These are phyloP conservation scores for Colletotrichum sp. DNA, from an alignment of 2,329 filamentous ascomycete genomes.

Conservation along the genomic window DNA sequence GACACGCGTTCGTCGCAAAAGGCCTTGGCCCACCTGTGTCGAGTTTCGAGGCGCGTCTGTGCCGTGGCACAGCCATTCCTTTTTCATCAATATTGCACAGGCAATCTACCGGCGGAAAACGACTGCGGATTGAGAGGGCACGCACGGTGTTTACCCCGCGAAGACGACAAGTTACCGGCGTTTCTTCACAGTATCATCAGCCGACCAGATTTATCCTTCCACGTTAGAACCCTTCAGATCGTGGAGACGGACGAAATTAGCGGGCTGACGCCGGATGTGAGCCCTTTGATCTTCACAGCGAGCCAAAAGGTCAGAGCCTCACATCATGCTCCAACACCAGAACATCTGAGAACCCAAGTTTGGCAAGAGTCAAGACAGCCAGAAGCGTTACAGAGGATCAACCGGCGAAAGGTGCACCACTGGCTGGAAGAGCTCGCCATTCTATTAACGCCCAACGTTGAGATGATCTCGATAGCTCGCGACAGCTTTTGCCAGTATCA, in stretches of 20 bases:
- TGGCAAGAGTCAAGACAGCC: neutral
- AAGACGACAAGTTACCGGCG: neutral
- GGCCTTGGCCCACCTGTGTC: neutral
- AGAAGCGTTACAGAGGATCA: neutral
- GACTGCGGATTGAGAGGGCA: neutral
- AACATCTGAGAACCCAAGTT: neutral
- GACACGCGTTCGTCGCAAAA: neutral
- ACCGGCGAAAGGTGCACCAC: neutral
- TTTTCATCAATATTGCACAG: neutral
- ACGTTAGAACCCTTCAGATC: neutral
- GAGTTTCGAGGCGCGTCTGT: neutral
- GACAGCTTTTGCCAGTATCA: constrained; percentile 6
- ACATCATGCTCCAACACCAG: neutral
- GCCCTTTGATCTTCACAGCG: neutral
- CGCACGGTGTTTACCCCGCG: neutral
- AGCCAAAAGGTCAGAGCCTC: neutral
- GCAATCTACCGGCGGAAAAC: neutral
- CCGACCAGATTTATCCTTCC: neutral
- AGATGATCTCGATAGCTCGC: neutral
- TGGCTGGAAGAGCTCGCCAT: constrained; percentile 13
- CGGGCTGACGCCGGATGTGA: neutral
- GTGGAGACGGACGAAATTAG: constrained; percentile 2
- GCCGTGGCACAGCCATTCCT: constrained; percentile 11
- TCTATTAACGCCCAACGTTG: neutral
- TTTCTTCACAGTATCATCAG: neutral